Evolutionary conservation across 2,329 filamentous ascomycete genomes (phyloP), one percentile per base, ranked within the genome.

Genomic region (Talaromyces albobiverticillius): DNA sequence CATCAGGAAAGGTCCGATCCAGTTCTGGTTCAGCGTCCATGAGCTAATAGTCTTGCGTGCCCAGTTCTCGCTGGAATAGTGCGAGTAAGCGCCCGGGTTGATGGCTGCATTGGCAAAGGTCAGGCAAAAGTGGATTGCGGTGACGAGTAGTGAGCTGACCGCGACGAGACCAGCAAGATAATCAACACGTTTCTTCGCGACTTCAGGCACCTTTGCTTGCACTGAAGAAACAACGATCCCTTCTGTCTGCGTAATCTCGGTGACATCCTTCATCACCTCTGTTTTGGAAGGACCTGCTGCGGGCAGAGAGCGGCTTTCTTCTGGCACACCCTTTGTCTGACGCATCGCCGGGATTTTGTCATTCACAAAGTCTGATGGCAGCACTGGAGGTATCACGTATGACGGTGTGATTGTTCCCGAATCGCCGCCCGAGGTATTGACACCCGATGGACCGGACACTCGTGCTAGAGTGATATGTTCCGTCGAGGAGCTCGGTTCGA

Each of bases 1-100:
- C 4, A 74, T 74, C 61, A 79, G 75, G 64, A 79, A 78, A 22
- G 75, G 72, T 18, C 76, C 76, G 10, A 79, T 72, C 71, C 74
- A 78, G 56, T 76, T 68, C 42, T 71, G 72, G 26, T 77, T 76
- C 31, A 78, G 67, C 8, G 77, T 59, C 55, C 73, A 77, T 1
- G 74, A 69, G 0, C 69, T 71, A n/a, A 77, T 60, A 18, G 73
- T 71, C 56, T 71, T 72, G 20, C 71, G 68, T 2, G 73, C 66
- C 68, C 71, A 73, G 23, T 62, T 62, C 54, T 78, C 75, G 5
- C 69, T 72, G 9, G 59, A 46, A 47, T 75, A 70, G 55, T 78
- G 75, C 50, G 62, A 51, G 29, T 60, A 64, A 14, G 63, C 68
- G 11, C 62, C 66, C 1, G 67, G 64, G 32, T 71, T 70, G 54